Conservation (phyloP, 495 filamentous ascomycete genomes). For the Parathielavia appendiculata region DNA sequence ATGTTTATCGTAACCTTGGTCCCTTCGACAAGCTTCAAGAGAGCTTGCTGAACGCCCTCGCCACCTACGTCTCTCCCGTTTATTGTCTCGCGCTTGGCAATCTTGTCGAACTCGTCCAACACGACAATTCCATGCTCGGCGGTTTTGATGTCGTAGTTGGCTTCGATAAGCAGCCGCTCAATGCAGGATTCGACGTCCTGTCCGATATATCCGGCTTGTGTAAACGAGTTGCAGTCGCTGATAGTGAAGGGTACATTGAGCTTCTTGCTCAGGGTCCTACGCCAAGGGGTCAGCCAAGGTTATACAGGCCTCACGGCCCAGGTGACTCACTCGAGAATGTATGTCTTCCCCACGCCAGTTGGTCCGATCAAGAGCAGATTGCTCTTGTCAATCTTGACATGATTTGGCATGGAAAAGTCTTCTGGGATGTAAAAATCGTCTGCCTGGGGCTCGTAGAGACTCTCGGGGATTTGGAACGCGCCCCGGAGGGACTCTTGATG, state of each 20-base stretch:
- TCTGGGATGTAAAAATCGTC: constrained; percentile 40
- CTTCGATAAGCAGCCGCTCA: constrained; percentile 79
- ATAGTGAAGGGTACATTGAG: constrained; percentile 95
- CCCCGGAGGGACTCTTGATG: constrained; percentile 59
- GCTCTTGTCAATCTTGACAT: constrained; percentile 86
- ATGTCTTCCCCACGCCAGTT: constrained; percentile 92
- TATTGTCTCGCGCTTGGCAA: constrained; percentile 56
- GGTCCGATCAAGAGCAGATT: constrained; percentile 92
- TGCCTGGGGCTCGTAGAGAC: constrained; percentile 13
- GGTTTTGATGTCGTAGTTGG: constrained; percentile 80
- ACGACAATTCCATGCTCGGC: constrained; percentile 92
- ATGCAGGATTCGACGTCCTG: constrained; percentile 94
- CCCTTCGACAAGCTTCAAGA: constrained; percentile 93
- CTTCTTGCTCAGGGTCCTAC: constrained; percentile 48
- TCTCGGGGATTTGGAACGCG: constrained; percentile 28
- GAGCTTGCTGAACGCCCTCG: constrained; percentile 92
- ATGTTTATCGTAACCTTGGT: constrained; percentile 85
- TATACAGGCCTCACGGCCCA: neutral
- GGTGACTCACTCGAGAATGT: constrained; percentile 68
- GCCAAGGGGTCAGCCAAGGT: constrained; percentile 3
- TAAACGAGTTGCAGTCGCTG: constrained; percentile 95
- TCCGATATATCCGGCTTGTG: constrained; percentile 94
- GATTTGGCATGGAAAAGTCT: constrained; percentile 46
- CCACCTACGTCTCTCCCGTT: constrained; percentile 75
- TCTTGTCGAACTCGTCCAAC: constrained; percentile 95